phyloP scores from a whole-genome alignment of 1,284 basidiomycete genomes.

The Ceratobasidium sp. region DNA sequence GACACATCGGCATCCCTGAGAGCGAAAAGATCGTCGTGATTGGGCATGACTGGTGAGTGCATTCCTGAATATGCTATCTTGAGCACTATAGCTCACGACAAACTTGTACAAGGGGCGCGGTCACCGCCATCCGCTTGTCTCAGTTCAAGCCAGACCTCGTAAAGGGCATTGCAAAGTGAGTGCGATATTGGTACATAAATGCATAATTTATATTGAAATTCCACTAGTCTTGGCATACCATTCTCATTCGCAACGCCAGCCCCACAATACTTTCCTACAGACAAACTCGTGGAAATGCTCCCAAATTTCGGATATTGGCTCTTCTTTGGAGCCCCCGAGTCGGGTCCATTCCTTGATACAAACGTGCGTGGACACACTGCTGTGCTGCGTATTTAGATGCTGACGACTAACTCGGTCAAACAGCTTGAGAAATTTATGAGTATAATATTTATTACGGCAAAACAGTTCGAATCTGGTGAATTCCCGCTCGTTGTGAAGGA shows the following conservation, averaged over 20 bases:
- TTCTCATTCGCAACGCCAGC: background rate
- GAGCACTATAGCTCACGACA: background rate
- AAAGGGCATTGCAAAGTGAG: conserved; percentile 32
- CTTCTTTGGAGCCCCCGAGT: conserved; percentile 32
- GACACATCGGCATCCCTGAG: conserved; percentile 15
- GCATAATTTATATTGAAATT: too few species aligned
- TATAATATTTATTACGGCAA: conserved; percentile 4
- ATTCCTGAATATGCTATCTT: background rate
- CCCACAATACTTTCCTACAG: conserved; percentile 5
- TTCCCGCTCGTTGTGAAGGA: conserved; percentile 11
- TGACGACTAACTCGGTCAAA: background rate
- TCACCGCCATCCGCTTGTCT: conserved; percentile 21
- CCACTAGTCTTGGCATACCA: conserved; percentile 27
- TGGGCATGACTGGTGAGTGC: conserved; percentile 33
- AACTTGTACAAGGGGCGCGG: conserved; percentile 13
- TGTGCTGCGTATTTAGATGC: too few species aligned
- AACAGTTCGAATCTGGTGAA: conserved; percentile 13
- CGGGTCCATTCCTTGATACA: conserved; percentile 22
- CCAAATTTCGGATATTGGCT: conserved; percentile 39
- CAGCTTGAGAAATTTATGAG: conserved; percentile 32
- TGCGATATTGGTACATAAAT: background rate
- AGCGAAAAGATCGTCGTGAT: conserved; percentile 34
- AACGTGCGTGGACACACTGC: conserved; percentile 12
- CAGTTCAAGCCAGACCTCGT: conserved; percentile 40
- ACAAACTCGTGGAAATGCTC: background rate